A percentile compares a stretch with the other conserved stretches of the same genome.
phyloP scores from a whole-genome alignment of 2,329 filamentous ascomycete genomes.

The Diplocarpon rosae region DNA sequence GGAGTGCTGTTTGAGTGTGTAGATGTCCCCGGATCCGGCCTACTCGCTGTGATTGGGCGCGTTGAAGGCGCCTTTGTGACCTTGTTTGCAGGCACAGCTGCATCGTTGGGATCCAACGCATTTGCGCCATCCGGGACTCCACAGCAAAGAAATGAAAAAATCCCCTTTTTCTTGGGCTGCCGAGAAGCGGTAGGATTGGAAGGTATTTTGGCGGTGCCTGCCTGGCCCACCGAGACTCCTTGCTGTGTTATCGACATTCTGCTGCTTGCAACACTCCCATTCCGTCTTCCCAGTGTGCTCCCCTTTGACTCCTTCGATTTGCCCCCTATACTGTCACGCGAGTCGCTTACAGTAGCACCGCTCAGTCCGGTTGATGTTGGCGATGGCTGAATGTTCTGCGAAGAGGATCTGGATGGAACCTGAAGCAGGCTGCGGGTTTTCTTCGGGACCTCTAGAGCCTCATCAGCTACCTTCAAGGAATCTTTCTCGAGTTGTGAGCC shows the following conservation, averaged over 20 bases:
- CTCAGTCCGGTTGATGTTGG: slow-evolving; percentile 49
- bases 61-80: slow-evolving; percentile 30
- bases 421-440: slow-evolving; percentile 43
- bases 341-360: slow-evolving; percentile 47
- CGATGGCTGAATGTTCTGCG: slow-evolving; percentile 48
- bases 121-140: slow-evolving; percentile 31
- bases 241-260: slow-evolving; percentile 41
- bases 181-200: slow-evolving; percentile 23
- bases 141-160: slow-evolving; percentile 39
- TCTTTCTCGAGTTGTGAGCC: slow-evolving; percentile 23
- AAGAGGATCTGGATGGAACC: slow-evolving; percentile 52
- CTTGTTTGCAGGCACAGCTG: slow-evolving; percentile 34
- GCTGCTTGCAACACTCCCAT: slow-evolving; percentile 56
- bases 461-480: slow-evolving; percentile 15
- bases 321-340: slow-evolving; percentile 50
- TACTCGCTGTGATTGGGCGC: slow-evolving; percentile 24
- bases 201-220: slow-evolving; percentile 27
- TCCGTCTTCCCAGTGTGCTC: slow-evolving; percentile 53
- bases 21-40: slow-evolving; percentile 18
- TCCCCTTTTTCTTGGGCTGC: slow-evolving; percentile 31
- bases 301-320: slow-evolving; percentile 55
- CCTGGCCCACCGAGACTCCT: slow-evolving; percentile 30
- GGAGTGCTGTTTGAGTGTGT: slow-evolving; percentile 11
- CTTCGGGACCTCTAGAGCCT: slow-evolving; percentile 19
- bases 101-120: slow-evolving; percentile 33